These are phyloP conservation scores for Jatropha multifida DNA, from an alignment of 441 rosid species.

Conservation along the genomic window DNA sequence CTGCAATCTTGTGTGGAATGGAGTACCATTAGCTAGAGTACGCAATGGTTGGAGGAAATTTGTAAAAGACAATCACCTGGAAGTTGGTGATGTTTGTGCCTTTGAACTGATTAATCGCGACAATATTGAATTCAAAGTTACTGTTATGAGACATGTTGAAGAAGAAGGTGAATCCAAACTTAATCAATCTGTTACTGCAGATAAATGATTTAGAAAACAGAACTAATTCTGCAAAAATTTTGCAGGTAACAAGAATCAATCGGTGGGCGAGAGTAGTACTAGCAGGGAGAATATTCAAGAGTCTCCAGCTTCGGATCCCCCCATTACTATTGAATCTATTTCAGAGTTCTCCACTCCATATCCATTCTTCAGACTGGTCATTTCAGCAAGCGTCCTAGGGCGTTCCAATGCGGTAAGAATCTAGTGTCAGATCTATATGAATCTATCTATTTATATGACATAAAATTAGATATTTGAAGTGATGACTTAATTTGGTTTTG, in stretches of 20 bases:
- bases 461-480: too few relatives aligned
- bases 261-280: too few relatives aligned
- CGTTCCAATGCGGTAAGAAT: neutral
- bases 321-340: neutral
- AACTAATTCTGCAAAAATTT: neutral
- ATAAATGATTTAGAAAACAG: neutral
- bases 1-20: too few relatives aligned
- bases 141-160: neutral
- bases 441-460: too few relatives aligned
- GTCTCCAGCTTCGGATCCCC: neutral
- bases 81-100: constrained; percentile 31
- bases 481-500: too few relatives aligned
- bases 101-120: constrained; percentile 24
- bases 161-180: neutral
- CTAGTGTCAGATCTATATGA: neutral
- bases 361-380: neutral
- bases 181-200: neutral
- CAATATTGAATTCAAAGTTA: constrained; percentile 6
- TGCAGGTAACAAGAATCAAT: neutral
- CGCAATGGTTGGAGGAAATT: constrained; percentile 27
- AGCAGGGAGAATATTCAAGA: neutral
- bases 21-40: neutral
- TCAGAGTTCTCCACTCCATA: neutral
- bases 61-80: constrained; percentile 18
- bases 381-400: neutral